A percentile compares a stretch with the other conserved stretches of the same genome.
phyloP scores from a whole-genome alignment of 805 yeast genomes.

The Clavispora phyllophila region DNA sequence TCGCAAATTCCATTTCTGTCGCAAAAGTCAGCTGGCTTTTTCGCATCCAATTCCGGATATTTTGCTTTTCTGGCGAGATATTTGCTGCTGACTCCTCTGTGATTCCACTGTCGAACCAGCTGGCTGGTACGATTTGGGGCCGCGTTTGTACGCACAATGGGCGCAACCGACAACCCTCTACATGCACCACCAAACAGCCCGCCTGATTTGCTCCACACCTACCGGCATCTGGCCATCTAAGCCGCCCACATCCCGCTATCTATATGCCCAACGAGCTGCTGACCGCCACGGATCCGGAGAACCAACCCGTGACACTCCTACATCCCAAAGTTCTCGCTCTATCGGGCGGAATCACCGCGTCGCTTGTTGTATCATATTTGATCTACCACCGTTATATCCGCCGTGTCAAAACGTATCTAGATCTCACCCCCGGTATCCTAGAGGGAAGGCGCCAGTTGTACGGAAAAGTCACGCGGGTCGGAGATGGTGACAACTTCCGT shows the following conservation, averaged over 20 bases:
- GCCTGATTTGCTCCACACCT: neutral
- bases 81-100: too few relatives aligned
- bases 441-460: conserved; percentile 24
- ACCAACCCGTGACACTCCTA: conserved; percentile 13
- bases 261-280: neutral
- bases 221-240: neutral
- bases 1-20: too few relatives aligned
- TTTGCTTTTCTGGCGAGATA: too few relatives aligned
- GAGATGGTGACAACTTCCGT: conserved; percentile 94
- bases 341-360: conserved; percentile 29
- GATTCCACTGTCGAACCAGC: too few relatives aligned
- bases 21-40: too few relatives aligned
- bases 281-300: neutral
- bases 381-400: conserved; percentile 30
- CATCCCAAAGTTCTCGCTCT: conserved; percentile 38
- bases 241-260: neutral
- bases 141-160: too few relatives aligned
- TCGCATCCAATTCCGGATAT: too few relatives aligned
- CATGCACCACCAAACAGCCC: neutral
- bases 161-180: too few relatives aligned
- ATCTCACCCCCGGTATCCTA: conserved; percentile 32
- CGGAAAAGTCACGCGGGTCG: conserved; percentile 85
- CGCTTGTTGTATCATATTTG: conserved; percentile 24
- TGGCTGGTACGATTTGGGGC: too few relatives aligned
- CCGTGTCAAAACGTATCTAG: conserved; percentile 32